Evolutionary conservation across 2,329 filamentous ascomycete genomes (phyloP).

Genomic region (Xylaria sp.): DNA sequence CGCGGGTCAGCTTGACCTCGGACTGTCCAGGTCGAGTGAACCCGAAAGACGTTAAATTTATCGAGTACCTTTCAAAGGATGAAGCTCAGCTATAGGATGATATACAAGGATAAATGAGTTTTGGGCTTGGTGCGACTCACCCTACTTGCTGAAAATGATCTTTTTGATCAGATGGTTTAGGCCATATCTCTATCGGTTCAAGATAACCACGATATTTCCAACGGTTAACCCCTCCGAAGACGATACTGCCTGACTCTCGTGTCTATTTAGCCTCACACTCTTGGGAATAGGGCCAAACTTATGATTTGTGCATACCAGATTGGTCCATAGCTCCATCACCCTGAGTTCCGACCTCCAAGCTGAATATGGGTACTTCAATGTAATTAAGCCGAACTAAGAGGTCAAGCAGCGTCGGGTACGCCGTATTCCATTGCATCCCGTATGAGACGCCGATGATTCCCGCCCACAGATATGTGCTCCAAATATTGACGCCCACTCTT

Average conservation of each 20-base stretch:
- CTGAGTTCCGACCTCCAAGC: conserved; percentile 50
- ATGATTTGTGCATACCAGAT: conserved; percentile 24
- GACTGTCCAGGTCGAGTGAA: conserved; percentile 46
- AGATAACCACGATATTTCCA: conserved; percentile 55
- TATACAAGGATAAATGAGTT: not conserved
- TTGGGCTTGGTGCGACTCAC: conserved; percentile 39
- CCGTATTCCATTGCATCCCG: conserved; percentile 49
- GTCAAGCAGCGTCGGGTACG: conserved; percentile 51
- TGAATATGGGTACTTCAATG: conserved; percentile 52
- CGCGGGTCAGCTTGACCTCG: conserved; percentile 44
- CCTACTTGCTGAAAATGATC: conserved; percentile 48
- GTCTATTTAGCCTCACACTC: not conserved
- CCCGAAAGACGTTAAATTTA: conserved; percentile 52
- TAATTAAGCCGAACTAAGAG: conserved; percentile 48
- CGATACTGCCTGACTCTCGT: conserved; percentile 47
- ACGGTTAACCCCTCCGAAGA: conserved; percentile 60
- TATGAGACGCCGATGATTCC: conserved; percentile 53
- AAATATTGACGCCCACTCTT: conserved; percentile 51
- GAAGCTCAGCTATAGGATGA: conserved; percentile 6
- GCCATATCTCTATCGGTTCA: conserved; percentile 50
- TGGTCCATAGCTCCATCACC: conserved; percentile 47
- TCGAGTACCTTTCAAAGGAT: conserved; percentile 47
- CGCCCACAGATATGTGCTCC: conserved; percentile 52
- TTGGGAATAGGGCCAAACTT: not conserved
- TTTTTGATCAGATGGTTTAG: conserved; percentile 49